Base-by-base conservation (phyloP, 108 stramenopile genomes). In the Thalassiosira profunda region DNA sequence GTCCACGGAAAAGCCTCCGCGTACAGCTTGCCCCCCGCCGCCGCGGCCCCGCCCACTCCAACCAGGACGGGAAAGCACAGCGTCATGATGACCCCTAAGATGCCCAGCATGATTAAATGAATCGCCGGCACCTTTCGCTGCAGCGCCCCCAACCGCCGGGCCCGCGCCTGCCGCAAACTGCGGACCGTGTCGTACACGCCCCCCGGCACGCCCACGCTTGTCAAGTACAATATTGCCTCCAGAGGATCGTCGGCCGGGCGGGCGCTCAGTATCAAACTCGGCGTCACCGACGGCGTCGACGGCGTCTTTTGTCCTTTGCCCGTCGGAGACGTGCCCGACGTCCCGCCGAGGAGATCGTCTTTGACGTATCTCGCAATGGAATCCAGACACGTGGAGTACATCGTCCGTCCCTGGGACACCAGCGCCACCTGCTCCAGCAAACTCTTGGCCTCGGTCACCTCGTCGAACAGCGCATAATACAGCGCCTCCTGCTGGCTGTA, bases 201-300 rank as follows among this genome's bases (percentile, higher is more conserved):
- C 18, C 83, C 77, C 0, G 90, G 93, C 35, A 86, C 83, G 42
- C 93, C 93, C 1, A 95, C 93, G 36, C 84, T 85, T 10, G 93
- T 95, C n/a, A 95, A 67, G 58, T 90, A 95, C 58, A 95, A 70
- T 57, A 95, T 89, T 11, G 79, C 65, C 85, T 95, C 93, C 14
- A 95, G 46, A 4, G 93, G 93, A 83, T 95, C 93, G 58, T 92
- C 90, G 2, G 80, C 64, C 8, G 93, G 93, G 35, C 89, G 74
- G 2, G 76, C 73, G 67, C 87, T 87, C 4, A 93, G 55, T 14
- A 90, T 41, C 21, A 71, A 57, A 7, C 89, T 84, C 14, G 89
- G 90, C 63, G 89, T 86, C 4, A 85, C 45, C 23, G 69, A 51
- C 12, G 68, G 31, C 41, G 49, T 84, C 70, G 54, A 66, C 79